Base-by-base conservation (phyloP, 2,329 filamentous ascomycete species). In the Colletotrichum graminicola region DNA sequence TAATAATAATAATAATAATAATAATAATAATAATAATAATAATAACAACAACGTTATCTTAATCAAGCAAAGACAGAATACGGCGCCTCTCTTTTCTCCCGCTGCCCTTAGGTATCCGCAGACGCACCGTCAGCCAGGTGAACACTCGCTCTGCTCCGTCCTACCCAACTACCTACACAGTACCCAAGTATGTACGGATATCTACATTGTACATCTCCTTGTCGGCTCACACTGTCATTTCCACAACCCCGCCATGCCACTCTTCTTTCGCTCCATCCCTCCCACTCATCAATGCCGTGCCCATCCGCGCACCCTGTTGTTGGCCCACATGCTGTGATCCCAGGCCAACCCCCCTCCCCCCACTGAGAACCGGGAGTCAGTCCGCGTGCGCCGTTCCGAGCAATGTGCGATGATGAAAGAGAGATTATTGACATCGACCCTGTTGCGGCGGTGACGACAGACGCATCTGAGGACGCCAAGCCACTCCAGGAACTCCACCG, bases 381-480 rank as follows among this genome's bases (percentile, higher is more conserved):
- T 56, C 59, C 59, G 59, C 49, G 45, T 54, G 59, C 68, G 65
- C 68, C 65, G 65, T 65, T 49, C 52, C 54, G 45, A 60, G 65
- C 54, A 60, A 71, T 68, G 68, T 61, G 51, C 43, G 26, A 67
- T 47, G 64, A 55, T 47, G 54, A 57, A 45, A 34, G 21, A 60
- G 51, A 55, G 62, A 59, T 21, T 6, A 67, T 67, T 55, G 62
- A 49, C 61, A 73, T 73, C 62, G 66, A 43, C 70, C 70, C 62
- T 70, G 72, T 54, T 59, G 34, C 11, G 7, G 36, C 62, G 49
- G 72, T 62, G 72, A 73, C 70, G 72, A 62, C 72, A 70, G 56
- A 61, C 21, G 49, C 41, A 70, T 52, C 55, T 55, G 29, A 72
- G n/a, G 29, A 32, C 55, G 61, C 70, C 71, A 65, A 71, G 70